phyloP scores from a whole-genome alignment of 1,139 yeast genomes.

The Wickerhamiella pararugosa region DNA sequence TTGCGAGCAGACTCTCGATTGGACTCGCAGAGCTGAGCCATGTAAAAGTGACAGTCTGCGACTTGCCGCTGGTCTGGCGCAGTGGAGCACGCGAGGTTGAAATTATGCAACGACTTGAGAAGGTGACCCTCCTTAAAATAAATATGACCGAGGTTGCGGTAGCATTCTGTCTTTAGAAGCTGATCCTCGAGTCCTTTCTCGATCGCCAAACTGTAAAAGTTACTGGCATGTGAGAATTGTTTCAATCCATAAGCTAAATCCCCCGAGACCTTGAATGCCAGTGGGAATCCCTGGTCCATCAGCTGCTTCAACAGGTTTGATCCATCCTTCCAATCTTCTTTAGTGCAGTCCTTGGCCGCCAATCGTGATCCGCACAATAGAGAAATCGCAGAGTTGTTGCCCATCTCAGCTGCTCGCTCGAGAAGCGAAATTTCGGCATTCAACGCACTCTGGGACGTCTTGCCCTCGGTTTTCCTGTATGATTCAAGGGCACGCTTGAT shows the following conservation, averaged over 20 bases:
- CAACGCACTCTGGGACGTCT: conserved; percentile 32
- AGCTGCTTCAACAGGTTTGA: conserved; percentile 44
- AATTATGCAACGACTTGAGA: conserved; percentile 36
- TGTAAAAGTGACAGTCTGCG: conserved; percentile 59
- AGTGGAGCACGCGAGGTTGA: conserved; percentile 39
- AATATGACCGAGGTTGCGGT: conserved; percentile 52
- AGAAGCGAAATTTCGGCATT: conserved; percentile 54
- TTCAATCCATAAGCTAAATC: conserved; percentile 45
- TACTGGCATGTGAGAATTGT: conserved; percentile 32
- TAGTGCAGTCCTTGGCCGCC: conserved; percentile 17
- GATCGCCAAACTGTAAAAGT: conserved; percentile 47
- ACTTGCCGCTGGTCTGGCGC: conserved; percentile 24
- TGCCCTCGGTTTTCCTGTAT: conserved; percentile 44
- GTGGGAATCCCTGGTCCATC: conserved; percentile 48
- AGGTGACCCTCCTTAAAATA: conserved; percentile 42
- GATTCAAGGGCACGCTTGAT: conserved; percentile 54
- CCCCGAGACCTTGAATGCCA: conserved; percentile 58
- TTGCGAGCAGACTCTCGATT: conserved; percentile 33
- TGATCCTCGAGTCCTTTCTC: conserved; percentile 29
- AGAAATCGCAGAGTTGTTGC: conserved; percentile 68
- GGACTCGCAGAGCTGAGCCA: conserved; percentile 47
- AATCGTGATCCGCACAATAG: conserved; percentile 40
- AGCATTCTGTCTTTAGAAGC: conserved; percentile 56
- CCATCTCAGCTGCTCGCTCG: conserved; percentile 72
- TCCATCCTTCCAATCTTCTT: conserved; percentile 50